Conservation (phyloP, 352 stramenopile species). For the Phytophthora capsici region DNA sequence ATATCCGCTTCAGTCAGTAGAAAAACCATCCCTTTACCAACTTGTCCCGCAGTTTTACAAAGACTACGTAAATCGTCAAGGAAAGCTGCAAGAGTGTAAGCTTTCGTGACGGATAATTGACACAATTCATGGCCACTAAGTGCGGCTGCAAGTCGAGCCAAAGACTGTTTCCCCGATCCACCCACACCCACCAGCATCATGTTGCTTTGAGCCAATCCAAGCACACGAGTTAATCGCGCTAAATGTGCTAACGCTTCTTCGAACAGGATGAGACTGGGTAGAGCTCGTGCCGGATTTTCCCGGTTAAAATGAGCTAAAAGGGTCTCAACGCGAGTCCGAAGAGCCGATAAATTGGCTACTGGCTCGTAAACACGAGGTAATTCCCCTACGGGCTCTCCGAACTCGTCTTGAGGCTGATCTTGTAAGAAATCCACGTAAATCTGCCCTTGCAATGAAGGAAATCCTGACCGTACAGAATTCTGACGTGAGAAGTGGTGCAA, state of each 20-base stretch:
- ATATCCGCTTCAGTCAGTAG: constrained; percentile 91
- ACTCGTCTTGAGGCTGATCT: constrained; percentile 84
- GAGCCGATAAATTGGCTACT: constrained; percentile 44
- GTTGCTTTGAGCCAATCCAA: constrained; percentile 85
- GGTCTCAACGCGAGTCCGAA: constrained; percentile 64
- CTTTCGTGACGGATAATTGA: constrained; percentile 90
- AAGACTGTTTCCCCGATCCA: constrained; percentile 88
- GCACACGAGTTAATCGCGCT: constrained; percentile 78
- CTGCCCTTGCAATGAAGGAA: constrained; percentile 13
- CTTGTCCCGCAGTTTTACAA: constrained; percentile 86
- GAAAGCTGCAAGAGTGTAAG: constrained; percentile 85
- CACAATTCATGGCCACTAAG: constrained; percentile 82
- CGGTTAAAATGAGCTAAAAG: constrained; percentile 86
- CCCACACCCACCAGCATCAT: constrained; percentile 93
- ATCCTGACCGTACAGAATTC: constrained; percentile 14
- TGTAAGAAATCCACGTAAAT: constrained; percentile 90
- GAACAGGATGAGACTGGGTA: constrained; percentile 89
- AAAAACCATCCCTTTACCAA: constrained; percentile 83
- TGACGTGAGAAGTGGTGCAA: constrained; percentile 14
- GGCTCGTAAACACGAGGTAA: constrained; percentile 87
- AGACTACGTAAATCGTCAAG: constrained; percentile 87
- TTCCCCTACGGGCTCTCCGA: constrained; percentile 79
- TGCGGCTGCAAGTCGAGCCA: constrained; percentile 81
- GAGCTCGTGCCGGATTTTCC: constrained; percentile 63
- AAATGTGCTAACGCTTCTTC: constrained; percentile 91